A percentile compares a stretch with the other conserved stretches of the same genome.
Evolutionary conservation across 148 eudicot species (phyloP).

Genomic region (Pharnaceum exiguum): DNA sequence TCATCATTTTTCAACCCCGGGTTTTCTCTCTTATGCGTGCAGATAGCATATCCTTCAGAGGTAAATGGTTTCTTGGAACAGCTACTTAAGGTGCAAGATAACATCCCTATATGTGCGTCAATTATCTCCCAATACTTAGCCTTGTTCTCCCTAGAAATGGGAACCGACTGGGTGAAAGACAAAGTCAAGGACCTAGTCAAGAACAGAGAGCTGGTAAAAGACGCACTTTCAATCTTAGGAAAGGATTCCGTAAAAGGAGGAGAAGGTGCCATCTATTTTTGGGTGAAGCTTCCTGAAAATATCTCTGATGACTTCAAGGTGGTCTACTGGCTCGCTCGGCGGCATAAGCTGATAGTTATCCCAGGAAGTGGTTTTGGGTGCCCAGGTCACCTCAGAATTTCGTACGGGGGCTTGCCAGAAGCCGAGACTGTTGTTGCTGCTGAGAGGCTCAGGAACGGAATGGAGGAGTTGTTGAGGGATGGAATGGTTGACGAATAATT

Average conservation of each 20-base stretch:
- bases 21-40: too few relatives aligned
- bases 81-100: slow-evolving; percentile 71
- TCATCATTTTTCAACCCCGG: too few relatives aligned
- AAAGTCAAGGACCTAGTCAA: slow-evolving; percentile 48
- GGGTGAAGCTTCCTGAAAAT: slow-evolving; percentile 65
- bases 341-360: slow-evolving; percentile 48
- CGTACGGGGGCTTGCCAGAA: slow-evolving; percentile 60
- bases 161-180: slow-evolving; percentile 58
- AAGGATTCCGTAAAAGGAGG: slow-evolving; percentile 58
- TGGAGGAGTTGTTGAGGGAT: slow-evolving; percentile 50
- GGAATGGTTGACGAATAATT: slow-evolving; percentile 66
- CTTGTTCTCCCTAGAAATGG: slow-evolving; percentile 51
- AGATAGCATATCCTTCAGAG: slow-evolving; percentile 70
- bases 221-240: slow-evolving; percentile 61
- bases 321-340: slow-evolving; percentile 57
- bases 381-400: slow-evolving; percentile 52
- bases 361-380: slow-evolving; percentile 63
- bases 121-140: slow-evolving; percentile 60
- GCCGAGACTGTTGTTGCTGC: slow-evolving; percentile 44
- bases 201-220: slow-evolving; percentile 41
- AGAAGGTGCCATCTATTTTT: slow-evolving; percentile 76
- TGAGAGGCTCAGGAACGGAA: slow-evolving; percentile 53
- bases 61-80: slow-evolving; percentile 47
- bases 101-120: slow-evolving; percentile 75
- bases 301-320: slow-evolving; percentile 39